phyloP scores from a whole-genome alignment of 306 rosid species.

The Cyamopsis tetragonoloba region DNA sequence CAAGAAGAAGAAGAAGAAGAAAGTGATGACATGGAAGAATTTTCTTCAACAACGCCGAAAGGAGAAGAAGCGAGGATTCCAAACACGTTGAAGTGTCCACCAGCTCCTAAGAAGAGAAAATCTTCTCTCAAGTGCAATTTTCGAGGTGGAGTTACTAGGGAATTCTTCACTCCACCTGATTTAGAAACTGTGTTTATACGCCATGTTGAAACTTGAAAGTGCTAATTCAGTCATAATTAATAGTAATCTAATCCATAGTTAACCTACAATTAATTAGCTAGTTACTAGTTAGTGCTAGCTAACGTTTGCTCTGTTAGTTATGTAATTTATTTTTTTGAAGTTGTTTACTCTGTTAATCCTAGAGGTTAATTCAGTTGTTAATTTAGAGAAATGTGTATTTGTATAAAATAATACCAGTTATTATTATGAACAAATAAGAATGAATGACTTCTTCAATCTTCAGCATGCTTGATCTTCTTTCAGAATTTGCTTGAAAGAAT shows the following conservation, averaged over 20 bases:
- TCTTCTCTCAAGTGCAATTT: constrained; percentile 58
- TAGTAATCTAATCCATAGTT: too few species aligned
- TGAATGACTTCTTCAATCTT: not conserved
- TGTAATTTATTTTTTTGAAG: constrained; percentile 14
- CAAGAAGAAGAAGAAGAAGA: constrained; percentile 13
- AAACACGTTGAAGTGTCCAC: constrained; percentile 59
- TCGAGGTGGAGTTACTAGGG: constrained; percentile 32
- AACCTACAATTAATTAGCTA: not conserved
- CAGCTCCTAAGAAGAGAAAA: constrained; percentile 72
- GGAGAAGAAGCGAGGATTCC: constrained; percentile 62
- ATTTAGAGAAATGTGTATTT: too few species aligned
- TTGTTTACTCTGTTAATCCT: constrained; percentile 20
- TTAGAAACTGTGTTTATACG: constrained; percentile 74
- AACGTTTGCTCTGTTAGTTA: too few species aligned
- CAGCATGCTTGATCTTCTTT: constrained; percentile 4
- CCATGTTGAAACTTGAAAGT: constrained; percentile 53
- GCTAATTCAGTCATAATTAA: too few species aligned
- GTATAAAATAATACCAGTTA: too few species aligned
- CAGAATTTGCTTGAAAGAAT: too few species aligned
- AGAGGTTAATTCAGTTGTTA: constrained; percentile 19
- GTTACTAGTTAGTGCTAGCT: not conserved
- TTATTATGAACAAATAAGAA: constrained; percentile 8
- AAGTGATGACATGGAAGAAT: constrained; percentile 32
- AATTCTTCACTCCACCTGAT: constrained; percentile 79
- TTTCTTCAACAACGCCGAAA: constrained; percentile 63